Conservation (phyloP, 768 basidiomycete species). For the Neoboletus magnificus region DNA sequence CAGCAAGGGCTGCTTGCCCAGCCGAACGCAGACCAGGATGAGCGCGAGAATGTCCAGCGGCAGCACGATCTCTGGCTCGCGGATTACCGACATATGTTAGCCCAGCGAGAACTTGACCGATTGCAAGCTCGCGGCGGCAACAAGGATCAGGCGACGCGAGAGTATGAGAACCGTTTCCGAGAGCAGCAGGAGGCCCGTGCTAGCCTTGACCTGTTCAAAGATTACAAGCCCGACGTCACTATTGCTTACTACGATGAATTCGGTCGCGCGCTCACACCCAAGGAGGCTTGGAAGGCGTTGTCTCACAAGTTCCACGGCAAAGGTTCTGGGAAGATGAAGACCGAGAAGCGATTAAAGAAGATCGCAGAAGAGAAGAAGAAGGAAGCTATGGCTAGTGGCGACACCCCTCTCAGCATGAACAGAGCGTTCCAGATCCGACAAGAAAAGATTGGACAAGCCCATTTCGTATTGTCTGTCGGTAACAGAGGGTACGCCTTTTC, state of each 20-base stretch:
- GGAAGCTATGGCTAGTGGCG: slow-evolving; percentile 89
- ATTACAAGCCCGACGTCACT: slow-evolving; percentile 96
- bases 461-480: slow-evolving; percentile 93
- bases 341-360: slow-evolving; percentile 92
- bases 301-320: slow-evolving; percentile 99
- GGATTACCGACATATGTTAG: slow-evolving; percentile 70
- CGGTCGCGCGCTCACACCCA: slow-evolving; percentile 80
- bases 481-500: slow-evolving; percentile 71
- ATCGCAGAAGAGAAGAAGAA: slow-evolving; percentile 98
- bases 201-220: slow-evolving; percentile 77
- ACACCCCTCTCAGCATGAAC: slow-evolving; percentile 95
- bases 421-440: slow-evolving; percentile 90
- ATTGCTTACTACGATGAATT: slow-evolving; percentile 97
- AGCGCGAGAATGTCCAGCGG: slow-evolving; percentile 79
- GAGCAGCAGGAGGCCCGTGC: slow-evolving; percentile 90
- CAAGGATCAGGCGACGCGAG: slow-evolving; percentile 91
- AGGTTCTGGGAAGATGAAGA: slow-evolving; percentile 94
- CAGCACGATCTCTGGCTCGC: slow-evolving; percentile 90
- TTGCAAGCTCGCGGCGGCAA: slow-evolving; percentile 72
- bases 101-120: slow-evolving; percentile 78
- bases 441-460: slow-evolving; percentile 92
- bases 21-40: slow-evolving; percentile 56
- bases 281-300: slow-evolving; percentile 98
- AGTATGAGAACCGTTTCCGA: slow-evolving; percentile 89
- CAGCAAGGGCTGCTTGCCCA: slow-evolving; percentile 86